Evolutionary conservation across 2,329 filamentous ascomycete genomes (phyloP), one percentile per base, ranked within the genome.

Genomic region (Claviceps cyperi): DNA sequence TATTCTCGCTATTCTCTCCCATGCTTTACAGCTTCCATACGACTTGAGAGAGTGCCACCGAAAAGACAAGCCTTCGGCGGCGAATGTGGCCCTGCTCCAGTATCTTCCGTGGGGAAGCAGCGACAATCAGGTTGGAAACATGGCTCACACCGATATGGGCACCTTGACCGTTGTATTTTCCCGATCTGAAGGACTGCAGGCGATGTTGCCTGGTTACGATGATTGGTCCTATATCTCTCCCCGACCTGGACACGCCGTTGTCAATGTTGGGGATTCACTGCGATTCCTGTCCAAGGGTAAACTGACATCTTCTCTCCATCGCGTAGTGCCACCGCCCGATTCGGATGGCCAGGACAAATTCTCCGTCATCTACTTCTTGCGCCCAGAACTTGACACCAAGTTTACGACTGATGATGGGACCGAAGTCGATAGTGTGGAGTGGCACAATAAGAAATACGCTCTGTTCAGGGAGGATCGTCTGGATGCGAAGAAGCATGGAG

Each of bases 121-220:
- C 32, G 44, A 52, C 7, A 46, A 48, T 39, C 41, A n/a, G 21
- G 47, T 55, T 9, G 54, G 54, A 11, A 54, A 55, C 36, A 55
- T 51, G 55, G 53, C 46, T 14, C 56, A 58, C 41, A 57, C 56
- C 0, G 56, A 58, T 32, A 55, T 55, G 41, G 56, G 56, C 13
- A 56, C 51, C 9, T 32, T 58, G 24, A 56, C 56, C 19, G 52
- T 58, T n/a, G 52, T 58, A 28, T 58, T 58, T 39, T 53, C 56
- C 2, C 49, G 55, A 40, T 53, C 52, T 4, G 52, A 50, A 5
- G 56, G 56, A 1, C 24, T 58, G 32, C 56, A 58, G 37, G 56
- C 52, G 8, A 40, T 57, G 48, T 43, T 53, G 15, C 55, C 56
- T 1, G 53, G 52, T 2, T n/a, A 45, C 11, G 49, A 55, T 4